Percentiles rank a stretch among this genome's conserved stretches.
Evolutionary conservation across 225 moss, liverwort and hornwort genomes (phyloP).

Genomic region (Pleurozium schreberi): DNA sequence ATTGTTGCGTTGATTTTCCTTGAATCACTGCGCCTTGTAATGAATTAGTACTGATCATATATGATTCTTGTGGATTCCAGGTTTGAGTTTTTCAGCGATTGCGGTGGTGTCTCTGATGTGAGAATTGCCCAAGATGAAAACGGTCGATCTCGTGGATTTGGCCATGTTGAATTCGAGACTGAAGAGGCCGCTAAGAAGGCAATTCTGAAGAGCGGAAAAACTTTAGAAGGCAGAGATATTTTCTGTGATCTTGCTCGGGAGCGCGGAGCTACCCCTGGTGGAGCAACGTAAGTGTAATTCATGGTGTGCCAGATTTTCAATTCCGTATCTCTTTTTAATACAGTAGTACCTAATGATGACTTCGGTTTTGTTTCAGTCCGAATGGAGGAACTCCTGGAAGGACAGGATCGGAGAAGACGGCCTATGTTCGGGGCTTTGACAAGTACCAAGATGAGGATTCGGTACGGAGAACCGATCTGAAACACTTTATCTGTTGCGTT

Average conservation of each 20-base stretch:
- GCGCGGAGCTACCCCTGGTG: conserved; percentile 40
- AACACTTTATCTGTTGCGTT: neutral
- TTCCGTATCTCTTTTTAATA: neutral
- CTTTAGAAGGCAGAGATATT: conserved; percentile 53
- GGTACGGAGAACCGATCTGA: neutral
- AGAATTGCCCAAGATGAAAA: conserved; percentile 63
- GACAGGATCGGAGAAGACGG: conserved; percentile 52
- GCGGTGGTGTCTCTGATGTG: conserved; percentile 43
- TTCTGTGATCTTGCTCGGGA: conserved; percentile 69
- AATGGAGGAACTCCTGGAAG: conserved; percentile 55
- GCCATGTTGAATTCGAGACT: conserved; percentile 62
- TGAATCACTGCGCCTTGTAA: no score
- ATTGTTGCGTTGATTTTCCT: neutral
- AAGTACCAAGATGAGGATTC: conserved; percentile 35
- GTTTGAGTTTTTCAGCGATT: conserved; percentile 58
- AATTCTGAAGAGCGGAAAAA: conserved; percentile 44
- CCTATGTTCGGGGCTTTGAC: conserved; percentile 61
- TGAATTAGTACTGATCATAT: neutral
- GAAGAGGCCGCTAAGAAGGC: conserved; percentile 51
- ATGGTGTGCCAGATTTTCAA: no score
- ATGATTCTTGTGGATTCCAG: neutral
- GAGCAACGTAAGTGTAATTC: conserved; percentile 12
- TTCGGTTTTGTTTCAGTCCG: conserved; percentile 4
- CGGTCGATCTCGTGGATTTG: conserved; percentile 74
- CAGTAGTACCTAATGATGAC: neutral